Evolutionary conservation across 73 alveolate genomes (phyloP), one percentile per base, ranked within the genome.

Genomic region (Symbiodinium natans): DNA sequence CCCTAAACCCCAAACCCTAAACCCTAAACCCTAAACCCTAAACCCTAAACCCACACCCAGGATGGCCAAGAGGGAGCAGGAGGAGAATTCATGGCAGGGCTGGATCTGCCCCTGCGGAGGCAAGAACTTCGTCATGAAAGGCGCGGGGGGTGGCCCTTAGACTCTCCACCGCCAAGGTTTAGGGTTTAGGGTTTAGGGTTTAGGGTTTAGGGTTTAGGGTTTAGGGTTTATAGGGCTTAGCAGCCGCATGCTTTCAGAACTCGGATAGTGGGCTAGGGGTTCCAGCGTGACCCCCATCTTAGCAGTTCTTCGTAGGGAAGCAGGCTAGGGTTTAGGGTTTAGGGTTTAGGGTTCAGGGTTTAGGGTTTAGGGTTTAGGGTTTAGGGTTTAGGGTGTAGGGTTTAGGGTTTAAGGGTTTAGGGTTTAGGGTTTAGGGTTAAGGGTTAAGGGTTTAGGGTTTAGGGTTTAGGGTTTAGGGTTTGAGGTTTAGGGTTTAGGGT

Each of bases 41-140:
- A 63, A 46, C 80, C 80, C 80, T 8, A 27, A 63, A 63, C 36
- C 75, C 75, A 15, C 15, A 1, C 46, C 34, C 41, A 90, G 97
- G 97, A 90, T 90, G 97, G 97, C 97, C 3, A 90, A 90, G 88
- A 59, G 97, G 41, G 97, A 90, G 40, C 97, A 90, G 77, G 97
- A 90, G 38, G 97, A 90, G n/a, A 90, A 90, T 15, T 84, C 97
- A 15, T 90, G 97, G 97, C 97, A 90, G 97, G 97, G 97, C 29
- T 90, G 97, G 97, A 90, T 90, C 80, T 90, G 97, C 54, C 97
- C 97, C 19, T 90, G 97, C 40, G 97, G 97, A 17, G 97, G 97
- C 38, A 90, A 90, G 89, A 90, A 90, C 80, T 90, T 90, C 40
- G 97, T 90, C 41, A 90, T 90, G 97, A 90, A 90, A 90, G 97